Evolutionary conservation across 371 early-diverging fungal species (phyloP).

Genomic region (Mucor lusitanicus): DNA sequence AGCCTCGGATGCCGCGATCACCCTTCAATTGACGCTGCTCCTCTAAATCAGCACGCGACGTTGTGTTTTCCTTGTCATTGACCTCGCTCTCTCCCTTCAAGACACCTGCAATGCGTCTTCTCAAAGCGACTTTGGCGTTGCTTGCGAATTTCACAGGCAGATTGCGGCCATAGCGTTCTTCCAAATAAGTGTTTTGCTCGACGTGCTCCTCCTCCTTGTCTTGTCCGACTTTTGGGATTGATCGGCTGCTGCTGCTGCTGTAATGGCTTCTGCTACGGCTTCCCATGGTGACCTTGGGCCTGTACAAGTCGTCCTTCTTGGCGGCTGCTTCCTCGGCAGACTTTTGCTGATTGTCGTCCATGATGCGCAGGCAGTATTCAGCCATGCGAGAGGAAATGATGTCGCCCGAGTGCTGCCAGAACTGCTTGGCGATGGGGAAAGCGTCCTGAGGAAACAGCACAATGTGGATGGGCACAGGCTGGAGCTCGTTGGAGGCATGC

Average conservation of each 20-base stretch:
- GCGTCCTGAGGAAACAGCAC: slow-evolving; percentile 75
- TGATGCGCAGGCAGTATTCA: slow-evolving; percentile 71
- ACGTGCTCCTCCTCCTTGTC: slow-evolving; percentile 33
- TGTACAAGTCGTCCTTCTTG: slow-evolving; percentile 8
- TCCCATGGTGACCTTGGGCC: slow-evolving; percentile 19
- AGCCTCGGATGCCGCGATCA: slow-evolving; percentile 52
- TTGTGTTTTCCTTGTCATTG: slow-evolving; percentile 29
- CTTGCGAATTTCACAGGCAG: slow-evolving; percentile 70
- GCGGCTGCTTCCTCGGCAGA: background rate
- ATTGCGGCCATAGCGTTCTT: slow-evolving; percentile 93
- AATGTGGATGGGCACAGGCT: slow-evolving; percentile 59
- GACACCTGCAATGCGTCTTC: slow-evolving; percentile 84
- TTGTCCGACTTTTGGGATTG: background rate
- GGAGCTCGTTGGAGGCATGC: slow-evolving; percentile 25
- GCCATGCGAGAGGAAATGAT: slow-evolving; percentile 89
- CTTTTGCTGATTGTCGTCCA: slow-evolving; percentile 49
- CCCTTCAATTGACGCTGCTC: slow-evolving; percentile 32
- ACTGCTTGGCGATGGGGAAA: slow-evolving; percentile 78
- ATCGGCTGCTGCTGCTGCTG: background rate
- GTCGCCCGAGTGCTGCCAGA: slow-evolving; percentile 95
- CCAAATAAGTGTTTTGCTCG: slow-evolving; percentile 70
- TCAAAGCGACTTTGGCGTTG: slow-evolving; percentile 72
- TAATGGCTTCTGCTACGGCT: slow-evolving; percentile 26
- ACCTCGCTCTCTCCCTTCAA: slow-evolving; percentile 45
- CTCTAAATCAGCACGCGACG: slow-evolving; percentile 27